Percentiles rank a stretch among this genome's conserved stretches.
phyloP scores from a whole-genome alignment of 2,329 filamentous ascomycete genomes.

The Penicillium palitans region DNA sequence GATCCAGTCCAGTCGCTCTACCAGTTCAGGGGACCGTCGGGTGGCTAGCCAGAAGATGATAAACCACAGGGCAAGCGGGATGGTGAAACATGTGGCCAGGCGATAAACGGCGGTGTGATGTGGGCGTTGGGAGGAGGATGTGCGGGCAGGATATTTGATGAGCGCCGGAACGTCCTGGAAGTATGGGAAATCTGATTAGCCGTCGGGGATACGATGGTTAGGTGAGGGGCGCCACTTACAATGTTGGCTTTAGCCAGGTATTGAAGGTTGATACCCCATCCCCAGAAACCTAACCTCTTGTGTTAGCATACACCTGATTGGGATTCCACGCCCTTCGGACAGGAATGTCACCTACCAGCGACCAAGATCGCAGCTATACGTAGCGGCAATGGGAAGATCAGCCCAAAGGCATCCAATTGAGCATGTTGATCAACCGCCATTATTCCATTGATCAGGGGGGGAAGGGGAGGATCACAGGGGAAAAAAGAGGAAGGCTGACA shows the following conservation, averaged over 20 bases:
- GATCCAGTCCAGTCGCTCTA: constrained; percentile 78
- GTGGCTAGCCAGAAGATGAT: constrained; percentile 82
- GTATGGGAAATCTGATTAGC: constrained; percentile 19
- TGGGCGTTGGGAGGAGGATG: constrained; percentile 67
- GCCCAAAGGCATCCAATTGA: constrained; percentile 77
- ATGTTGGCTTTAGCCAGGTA: constrained; percentile 78
- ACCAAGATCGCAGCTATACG: constrained; percentile 83
- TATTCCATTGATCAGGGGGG: constrained; percentile 36
- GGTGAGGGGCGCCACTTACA: constrained; percentile 45
- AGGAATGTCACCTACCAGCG: constrained; percentile 60
- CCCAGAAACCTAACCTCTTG: constrained; percentile 73
- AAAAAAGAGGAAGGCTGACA: constrained; percentile 9
- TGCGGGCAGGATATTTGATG: constrained; percentile 79
- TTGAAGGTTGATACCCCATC: constrained; percentile 90
- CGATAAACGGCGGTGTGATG: constrained; percentile 85
- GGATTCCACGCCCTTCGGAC: neutral
- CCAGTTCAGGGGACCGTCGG: constrained; percentile 65
- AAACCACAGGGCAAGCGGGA: constrained; percentile 70
- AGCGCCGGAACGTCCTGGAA: constrained; percentile 74
- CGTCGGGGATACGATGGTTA: neutral
- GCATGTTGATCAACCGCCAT: constrained; percentile 45
- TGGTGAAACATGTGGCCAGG: constrained; percentile 73
- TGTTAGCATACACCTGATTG: constrained; percentile 9
- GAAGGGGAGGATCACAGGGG: constrained; percentile 3
- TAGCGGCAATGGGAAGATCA: constrained; percentile 84